Conservation (phyloP, 805 yeast genomes). For the Candida silvicultrix region DNA sequence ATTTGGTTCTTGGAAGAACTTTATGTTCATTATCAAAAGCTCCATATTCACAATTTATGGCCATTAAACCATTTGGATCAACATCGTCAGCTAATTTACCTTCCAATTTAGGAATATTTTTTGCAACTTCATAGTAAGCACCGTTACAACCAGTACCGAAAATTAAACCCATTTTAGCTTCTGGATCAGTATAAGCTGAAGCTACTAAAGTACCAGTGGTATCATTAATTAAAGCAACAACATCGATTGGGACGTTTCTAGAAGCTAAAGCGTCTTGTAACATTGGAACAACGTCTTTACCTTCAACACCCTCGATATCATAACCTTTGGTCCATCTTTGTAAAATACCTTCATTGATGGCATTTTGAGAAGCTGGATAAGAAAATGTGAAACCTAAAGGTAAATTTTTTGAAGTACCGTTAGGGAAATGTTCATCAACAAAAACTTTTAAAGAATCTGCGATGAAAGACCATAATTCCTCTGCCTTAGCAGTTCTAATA, state of each 20-base stretch:
- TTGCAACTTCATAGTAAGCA: constrained; percentile 79
- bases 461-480: constrained; percentile 78
- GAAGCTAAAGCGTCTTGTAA: constrained; percentile 68
- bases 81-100: constrained; percentile 65
- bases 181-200: constrained; percentile 84
- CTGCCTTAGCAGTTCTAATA: constrained; percentile 74
- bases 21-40: constrained; percentile 89
- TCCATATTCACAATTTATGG: constrained; percentile 97
- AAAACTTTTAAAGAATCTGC: constrained; percentile 76
- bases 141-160: constrained; percentile 98
- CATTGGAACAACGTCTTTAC: constrained; percentile 90
- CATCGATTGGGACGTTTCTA: constrained; percentile 67
- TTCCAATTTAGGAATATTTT: constrained; percentile 73
- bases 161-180: constrained; percentile 88
- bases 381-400: constrained; percentile 95
- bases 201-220: constrained; percentile 97
- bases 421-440: constrained; percentile 59
- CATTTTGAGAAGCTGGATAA: constrained; percentile 80
- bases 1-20: constrained; percentile 84
- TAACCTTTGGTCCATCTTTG: constrained; percentile 98
- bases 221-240: constrained; percentile 91
- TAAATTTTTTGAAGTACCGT: constrained; percentile 52
- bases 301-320: constrained; percentile 90
- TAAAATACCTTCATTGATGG: constrained; percentile 78
- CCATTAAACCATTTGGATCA: constrained; percentile 66